These are phyloP conservation scores for Globisporangium recalcitrans DNA, from an alignment of 352 stramenopile genomes.

Conservation along the genomic window DNA sequence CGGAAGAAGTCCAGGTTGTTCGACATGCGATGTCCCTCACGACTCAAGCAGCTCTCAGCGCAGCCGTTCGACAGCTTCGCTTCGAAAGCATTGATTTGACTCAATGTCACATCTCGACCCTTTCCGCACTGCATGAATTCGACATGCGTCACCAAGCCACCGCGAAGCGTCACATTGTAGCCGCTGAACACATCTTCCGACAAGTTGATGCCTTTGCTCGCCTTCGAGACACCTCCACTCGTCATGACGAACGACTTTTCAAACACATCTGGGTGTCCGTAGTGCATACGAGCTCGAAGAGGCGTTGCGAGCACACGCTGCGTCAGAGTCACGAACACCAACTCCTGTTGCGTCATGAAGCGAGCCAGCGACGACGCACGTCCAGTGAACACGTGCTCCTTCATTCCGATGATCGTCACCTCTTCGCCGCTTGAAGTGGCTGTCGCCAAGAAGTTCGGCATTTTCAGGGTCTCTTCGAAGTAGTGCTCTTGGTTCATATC, in stretches of 20 bases:
- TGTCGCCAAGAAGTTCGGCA: slow-evolving; percentile 83
- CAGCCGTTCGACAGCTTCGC: slow-evolving; percentile 84
- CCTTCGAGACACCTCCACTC: slow-evolving; percentile 78
- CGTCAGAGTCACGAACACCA: slow-evolving; percentile 84
- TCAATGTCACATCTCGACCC: slow-evolving; percentile 81
- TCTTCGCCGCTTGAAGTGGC: slow-evolving; percentile 48
- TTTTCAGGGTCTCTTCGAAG: slow-evolving; percentile 85
- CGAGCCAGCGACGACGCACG: slow-evolving; percentile 79
- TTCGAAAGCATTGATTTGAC: slow-evolving; percentile 87
- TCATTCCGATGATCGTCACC: slow-evolving; percentile 86
- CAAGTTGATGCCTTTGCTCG: slow-evolving; percentile 85
- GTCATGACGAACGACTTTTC: slow-evolving; percentile 86
- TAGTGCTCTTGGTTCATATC: slow-evolving; percentile 91
- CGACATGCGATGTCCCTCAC: slow-evolving; percentile 74
- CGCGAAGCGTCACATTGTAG: slow-evolving; percentile 80
- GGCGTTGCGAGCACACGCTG: slow-evolving; percentile 80
- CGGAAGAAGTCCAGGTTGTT: slow-evolving; percentile 80
- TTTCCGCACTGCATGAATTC: slow-evolving; percentile 90
- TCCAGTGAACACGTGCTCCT: slow-evolving; percentile 85
- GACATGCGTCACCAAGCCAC: slow-evolving; percentile 74
- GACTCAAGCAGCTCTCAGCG: slow-evolving; percentile 75
- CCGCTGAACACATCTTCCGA: slow-evolving; percentile 89
- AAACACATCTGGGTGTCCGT: slow-evolving; percentile 85
- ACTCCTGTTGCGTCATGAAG: slow-evolving; percentile 86
- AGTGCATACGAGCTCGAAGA: slow-evolving; percentile 79